Percentiles rank a stretch among this genome's conserved stretches.
Conservation (phyloP, 2,329 filamentous ascomycete species). For the Truncatella angustata region DNA sequence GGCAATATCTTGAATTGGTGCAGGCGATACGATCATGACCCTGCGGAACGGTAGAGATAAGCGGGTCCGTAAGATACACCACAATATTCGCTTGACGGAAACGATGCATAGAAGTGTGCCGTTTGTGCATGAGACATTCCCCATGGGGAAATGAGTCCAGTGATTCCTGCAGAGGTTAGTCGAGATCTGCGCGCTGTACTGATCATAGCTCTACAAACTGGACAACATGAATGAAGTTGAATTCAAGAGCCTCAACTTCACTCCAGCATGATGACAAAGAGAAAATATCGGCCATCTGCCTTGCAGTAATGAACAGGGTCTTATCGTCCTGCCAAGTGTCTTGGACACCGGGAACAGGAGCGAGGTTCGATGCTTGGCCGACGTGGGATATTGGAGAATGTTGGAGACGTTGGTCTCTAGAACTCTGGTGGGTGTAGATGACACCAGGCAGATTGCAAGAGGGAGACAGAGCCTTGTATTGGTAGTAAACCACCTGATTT, state of each 20-base stretch:
- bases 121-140: slow-evolving; percentile 3
- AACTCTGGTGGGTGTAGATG: no score
- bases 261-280: neutral
- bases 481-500: no score
- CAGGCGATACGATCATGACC: neutral
- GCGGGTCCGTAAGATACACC: slow-evolving; percentile 1
- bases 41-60: slow-evolving; percentile 1
- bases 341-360: neutral
- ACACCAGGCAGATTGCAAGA: no score
- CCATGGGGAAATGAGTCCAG: neutral
- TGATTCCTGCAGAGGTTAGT: neutral
- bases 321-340: neutral
- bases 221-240: neutral
- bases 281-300: neutral
- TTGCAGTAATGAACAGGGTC: slow-evolving; percentile 1
- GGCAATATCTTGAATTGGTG: neutral
- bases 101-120: neutral
- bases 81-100: neutral
- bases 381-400: no score
- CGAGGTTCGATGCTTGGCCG: no score
- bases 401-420: no score
- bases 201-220: neutral
- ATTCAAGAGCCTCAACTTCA: neutral
- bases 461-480: no score
- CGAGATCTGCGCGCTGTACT: no score